Conservation (phyloP, 805 yeast genomes). For the Millerozyma miso region DNA sequence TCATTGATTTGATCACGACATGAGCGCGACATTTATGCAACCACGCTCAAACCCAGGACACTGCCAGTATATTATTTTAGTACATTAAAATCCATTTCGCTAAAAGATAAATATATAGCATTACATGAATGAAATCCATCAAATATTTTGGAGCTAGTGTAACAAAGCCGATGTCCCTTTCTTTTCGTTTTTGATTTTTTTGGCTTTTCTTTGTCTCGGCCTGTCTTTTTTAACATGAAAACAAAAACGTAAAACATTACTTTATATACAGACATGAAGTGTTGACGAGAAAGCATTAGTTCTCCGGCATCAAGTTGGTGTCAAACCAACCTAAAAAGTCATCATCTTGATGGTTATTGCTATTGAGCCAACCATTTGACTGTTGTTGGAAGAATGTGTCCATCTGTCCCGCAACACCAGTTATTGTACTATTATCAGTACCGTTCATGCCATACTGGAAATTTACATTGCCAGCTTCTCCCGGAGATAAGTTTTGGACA, state of each 20-base stretch:
- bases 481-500: neutral
- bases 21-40: neutral
- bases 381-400: constrained; percentile 75
- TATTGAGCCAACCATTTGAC: constrained; percentile 81
- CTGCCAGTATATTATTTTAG: neutral
- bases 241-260: neutral
- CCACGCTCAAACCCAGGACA: neutral
- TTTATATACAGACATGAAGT: neutral
- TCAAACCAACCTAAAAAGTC: constrained; percentile 95
- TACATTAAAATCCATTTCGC: neutral
- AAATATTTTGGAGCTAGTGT: neutral
- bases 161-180: neutral
- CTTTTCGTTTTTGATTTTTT: too few relatives aligned
- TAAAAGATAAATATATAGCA: neutral
- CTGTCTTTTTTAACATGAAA: neutral
- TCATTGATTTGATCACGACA: neutral
- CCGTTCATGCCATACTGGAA: constrained; percentile 5
- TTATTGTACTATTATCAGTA: constrained; percentile 1
- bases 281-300: neutral
- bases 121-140: neutral
- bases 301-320: constrained; percentile 42
- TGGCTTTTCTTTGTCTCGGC: neutral
- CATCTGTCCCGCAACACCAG: constrained; percentile 27
- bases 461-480: constrained; percentile 2
- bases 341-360: constrained; percentile 53